These are phyloP conservation scores for Tetrapisispora fleetii DNA, from an alignment of 805 yeast species.

Conservation along the genomic window DNA sequence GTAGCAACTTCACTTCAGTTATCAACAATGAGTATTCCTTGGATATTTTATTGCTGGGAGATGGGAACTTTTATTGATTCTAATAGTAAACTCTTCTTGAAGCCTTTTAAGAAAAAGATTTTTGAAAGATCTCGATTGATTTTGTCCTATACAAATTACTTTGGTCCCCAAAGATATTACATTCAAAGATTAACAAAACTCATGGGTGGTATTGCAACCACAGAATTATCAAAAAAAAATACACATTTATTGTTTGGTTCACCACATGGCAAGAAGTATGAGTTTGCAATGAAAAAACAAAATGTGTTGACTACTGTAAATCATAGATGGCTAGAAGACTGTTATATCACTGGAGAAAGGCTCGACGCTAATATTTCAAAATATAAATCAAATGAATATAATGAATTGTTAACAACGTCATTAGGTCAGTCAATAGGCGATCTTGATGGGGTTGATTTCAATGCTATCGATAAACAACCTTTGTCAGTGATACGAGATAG, in stretches of 20 bases:
- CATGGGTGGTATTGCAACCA: constrained; percentile 71
- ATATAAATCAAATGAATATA: constrained; percentile 3
- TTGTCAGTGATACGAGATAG: no score
- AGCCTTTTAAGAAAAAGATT: constrained; percentile 47
- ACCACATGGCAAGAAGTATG: constrained; percentile 62
- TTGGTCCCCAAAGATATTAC: constrained; percentile 76
- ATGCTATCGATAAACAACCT: neutral
- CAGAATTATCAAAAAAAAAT: constrained; percentile 50
- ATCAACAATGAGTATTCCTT: constrained; percentile 55
- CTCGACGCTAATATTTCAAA: constrained; percentile 5
- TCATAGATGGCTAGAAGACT: constrained; percentile 84
- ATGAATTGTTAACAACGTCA: neutral
- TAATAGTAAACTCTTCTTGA: constrained; percentile 46
- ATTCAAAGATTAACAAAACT: constrained; percentile 51
- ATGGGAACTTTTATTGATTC: constrained; percentile 50
- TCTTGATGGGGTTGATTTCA: neutral
- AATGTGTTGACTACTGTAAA: constrained; percentile 42
- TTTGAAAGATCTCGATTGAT: constrained; percentile 44
- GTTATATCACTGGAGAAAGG: constrained; percentile 32
- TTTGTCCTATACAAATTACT: constrained; percentile 67
- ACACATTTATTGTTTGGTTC: constrained; percentile 65
- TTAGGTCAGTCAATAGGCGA: neutral
- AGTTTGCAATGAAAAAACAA: constrained; percentile 63
- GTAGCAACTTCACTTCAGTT: constrained; percentile 31
- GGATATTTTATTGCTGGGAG: constrained; percentile 65